A percentile compares a stretch with the other conserved stretches of the same genome.
These are phyloP conservation scores for Takashimella koratensis DNA, from an alignment of 1,284 basidiomycete species.

Conservation along the genomic window DNA sequence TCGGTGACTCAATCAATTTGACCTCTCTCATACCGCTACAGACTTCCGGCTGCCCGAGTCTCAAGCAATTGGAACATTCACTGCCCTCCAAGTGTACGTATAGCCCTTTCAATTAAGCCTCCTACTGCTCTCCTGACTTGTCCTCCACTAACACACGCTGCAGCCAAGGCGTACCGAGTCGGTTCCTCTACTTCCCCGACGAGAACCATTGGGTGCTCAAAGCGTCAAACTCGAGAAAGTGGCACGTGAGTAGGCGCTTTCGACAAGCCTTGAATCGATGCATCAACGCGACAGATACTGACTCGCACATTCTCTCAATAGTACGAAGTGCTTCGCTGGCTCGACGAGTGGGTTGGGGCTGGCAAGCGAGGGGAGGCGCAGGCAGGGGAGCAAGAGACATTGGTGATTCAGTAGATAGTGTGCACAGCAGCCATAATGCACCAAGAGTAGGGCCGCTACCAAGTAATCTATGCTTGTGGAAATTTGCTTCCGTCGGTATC, in stretches of 20 bases:
- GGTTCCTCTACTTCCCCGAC: constrained; percentile 83
- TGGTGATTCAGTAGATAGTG: not conserved
- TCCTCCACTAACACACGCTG: constrained; percentile 1
- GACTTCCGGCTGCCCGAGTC: constrained; percentile 80
- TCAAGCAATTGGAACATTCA: constrained; percentile 65
- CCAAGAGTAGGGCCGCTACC: no score
- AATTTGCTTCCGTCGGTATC: no score
- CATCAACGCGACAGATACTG: no score
- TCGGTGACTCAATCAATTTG: not conserved
- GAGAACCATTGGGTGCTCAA: constrained; percentile 82
- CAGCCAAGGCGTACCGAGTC: constrained; percentile 69
- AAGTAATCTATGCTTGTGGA: no score
- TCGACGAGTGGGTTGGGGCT: constrained; percentile 65
- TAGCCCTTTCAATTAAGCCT: not conserved
- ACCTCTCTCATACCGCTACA: constrained; percentile 3
- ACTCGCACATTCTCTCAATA: constrained; percentile 50
- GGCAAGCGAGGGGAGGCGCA: no score
- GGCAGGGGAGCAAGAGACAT: no score
- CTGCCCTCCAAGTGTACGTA: constrained; percentile 32
- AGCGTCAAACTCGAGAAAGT: constrained; percentile 55
- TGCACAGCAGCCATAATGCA: no score
- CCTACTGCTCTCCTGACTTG: not conserved
- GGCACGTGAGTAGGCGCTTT: constrained; percentile 40
- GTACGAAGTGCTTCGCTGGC: constrained; percentile 82
- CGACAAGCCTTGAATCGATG: no score